phyloP scores from a whole-genome alignment of 2,329 filamentous ascomycete genomes.

The Fusarium irregulare region DNA sequence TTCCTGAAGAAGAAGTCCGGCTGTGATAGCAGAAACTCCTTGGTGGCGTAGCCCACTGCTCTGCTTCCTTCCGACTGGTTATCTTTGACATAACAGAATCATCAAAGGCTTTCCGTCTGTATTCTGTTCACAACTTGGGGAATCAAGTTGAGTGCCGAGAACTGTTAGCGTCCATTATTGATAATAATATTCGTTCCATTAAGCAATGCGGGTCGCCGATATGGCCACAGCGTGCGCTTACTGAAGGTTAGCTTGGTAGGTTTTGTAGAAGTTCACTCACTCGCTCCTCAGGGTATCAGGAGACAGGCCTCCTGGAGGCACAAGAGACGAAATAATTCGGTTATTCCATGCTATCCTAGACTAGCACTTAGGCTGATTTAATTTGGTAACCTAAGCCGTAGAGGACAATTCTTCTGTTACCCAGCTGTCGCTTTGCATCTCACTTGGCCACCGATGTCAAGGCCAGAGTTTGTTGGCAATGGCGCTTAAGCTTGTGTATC shows the following conservation, averaged over 20 bases:
- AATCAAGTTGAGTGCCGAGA: background rate
- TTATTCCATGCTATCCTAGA: background rate
- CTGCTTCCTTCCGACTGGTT: slow-evolving; percentile 32
- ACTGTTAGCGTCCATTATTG: background rate
- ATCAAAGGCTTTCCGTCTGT: slow-evolving; percentile 13
- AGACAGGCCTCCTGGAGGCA: too few relatives aligned
- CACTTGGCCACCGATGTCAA: slow-evolving; percentile 19
- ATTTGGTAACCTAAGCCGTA: background rate
- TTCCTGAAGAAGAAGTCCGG: slow-evolving; percentile 34
- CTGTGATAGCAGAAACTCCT: slow-evolving; percentile 34
- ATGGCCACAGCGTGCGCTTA: slow-evolving; percentile 25
- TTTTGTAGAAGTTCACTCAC: slow-evolving; percentile 30
- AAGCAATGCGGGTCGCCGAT: background rate
- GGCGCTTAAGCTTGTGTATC: slow-evolving; percentile 21
- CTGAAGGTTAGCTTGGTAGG: slow-evolving; percentile 26
- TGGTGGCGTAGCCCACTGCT: slow-evolving; percentile 36
- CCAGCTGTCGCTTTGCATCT: slow-evolving; percentile 3
- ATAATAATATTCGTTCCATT: background rate
- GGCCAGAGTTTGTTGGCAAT: background rate
- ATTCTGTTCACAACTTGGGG: slow-evolving; percentile 24
- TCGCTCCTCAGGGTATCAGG: background rate
- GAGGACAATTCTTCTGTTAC: background rate
- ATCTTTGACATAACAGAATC: slow-evolving; percentile 8
- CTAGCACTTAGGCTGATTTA: background rate
- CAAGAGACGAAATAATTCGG: background rate